These are phyloP conservation scores for Epichloe festucae DNA, from an alignment of 2,329 filamentous ascomycete species.

Conservation along the genomic window DNA sequence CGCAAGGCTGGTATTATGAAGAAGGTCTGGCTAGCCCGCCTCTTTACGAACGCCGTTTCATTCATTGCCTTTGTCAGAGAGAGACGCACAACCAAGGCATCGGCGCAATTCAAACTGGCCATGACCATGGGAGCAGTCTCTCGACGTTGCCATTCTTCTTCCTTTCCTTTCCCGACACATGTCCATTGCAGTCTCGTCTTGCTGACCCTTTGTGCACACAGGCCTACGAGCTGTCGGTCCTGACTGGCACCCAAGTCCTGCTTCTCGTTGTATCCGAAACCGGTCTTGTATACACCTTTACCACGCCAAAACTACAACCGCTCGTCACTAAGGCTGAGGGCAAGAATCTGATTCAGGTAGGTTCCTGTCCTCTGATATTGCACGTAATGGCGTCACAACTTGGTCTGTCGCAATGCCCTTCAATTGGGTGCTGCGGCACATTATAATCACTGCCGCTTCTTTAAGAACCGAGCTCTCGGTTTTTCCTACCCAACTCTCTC, in stretches of 20 bases:
- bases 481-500: too few relatives aligned
- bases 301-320: constrained; percentile 94
- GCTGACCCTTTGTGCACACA: constrained; percentile 23
- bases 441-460: neutral
- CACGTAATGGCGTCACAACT: neutral
- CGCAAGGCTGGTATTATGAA: constrained; percentile 99
- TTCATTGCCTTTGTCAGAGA: neutral
- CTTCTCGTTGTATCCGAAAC: constrained; percentile 95
- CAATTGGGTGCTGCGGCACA: neutral
- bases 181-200: neutral
- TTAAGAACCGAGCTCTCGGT: too few relatives aligned
- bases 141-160: neutral
- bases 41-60: neutral
- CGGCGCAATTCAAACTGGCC: neutral
- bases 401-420: neutral
- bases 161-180: neutral
- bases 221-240: constrained; percentile 95
- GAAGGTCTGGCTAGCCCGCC: constrained; percentile 56
- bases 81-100: neutral
- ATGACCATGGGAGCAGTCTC: too few relatives aligned
- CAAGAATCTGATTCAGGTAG: constrained; percentile 96
- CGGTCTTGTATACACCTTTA: constrained; percentile 95
- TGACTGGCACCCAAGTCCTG: constrained; percentile 94
- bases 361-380: neutral
- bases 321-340: constrained; percentile 96